Evolutionary conservation across 768 basidiomycete genomes (phyloP).

Genomic region (Mycena chlorophos): DNA sequence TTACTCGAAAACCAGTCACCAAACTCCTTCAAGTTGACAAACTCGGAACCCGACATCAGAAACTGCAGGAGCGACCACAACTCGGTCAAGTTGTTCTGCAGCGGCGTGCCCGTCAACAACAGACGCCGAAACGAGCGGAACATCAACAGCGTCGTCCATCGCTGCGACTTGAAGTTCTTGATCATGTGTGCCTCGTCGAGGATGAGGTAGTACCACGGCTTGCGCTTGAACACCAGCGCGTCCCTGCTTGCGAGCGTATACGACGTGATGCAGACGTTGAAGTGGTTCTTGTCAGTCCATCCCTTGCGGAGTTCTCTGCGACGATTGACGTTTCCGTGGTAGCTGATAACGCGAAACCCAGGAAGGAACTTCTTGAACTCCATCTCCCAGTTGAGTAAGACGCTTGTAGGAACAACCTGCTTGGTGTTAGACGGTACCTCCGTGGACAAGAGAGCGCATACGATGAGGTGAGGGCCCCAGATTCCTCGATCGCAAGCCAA

Average conservation of each 20-base stretch:
- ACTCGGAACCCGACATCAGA: constrained; percentile 84
- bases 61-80: constrained; percentile 96
- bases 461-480: constrained; percentile 91
- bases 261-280: constrained; percentile 94
- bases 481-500: constrained; percentile 88
- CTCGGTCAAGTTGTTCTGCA: constrained; percentile 96
- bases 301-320: constrained; percentile 88
- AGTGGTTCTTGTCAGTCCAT: constrained; percentile 86
- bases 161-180: constrained; percentile 93
- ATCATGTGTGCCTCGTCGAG: constrained; percentile 97
- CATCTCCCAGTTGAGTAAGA: constrained; percentile 94
- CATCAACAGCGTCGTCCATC: constrained; percentile 90
- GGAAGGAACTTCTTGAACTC: constrained; percentile 97
- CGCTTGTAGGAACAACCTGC: constrained; percentile 89
- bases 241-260: constrained; percentile 92
- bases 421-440: constrained; percentile 21
- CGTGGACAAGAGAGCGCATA: constrained; percentile 31
- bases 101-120: constrained; percentile 91
- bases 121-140: constrained; percentile 85
- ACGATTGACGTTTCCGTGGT: constrained; percentile 87
- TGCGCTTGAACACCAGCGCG: constrained; percentile 88
- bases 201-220: constrained; percentile 94
- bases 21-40: constrained; percentile 92
- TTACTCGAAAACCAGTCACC: constrained; percentile 95
- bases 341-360: constrained; percentile 82